Evolutionary conservation across 2,329 filamentous ascomycete genomes (phyloP).

Genomic region (Alternaria novae-zelandiae): DNA sequence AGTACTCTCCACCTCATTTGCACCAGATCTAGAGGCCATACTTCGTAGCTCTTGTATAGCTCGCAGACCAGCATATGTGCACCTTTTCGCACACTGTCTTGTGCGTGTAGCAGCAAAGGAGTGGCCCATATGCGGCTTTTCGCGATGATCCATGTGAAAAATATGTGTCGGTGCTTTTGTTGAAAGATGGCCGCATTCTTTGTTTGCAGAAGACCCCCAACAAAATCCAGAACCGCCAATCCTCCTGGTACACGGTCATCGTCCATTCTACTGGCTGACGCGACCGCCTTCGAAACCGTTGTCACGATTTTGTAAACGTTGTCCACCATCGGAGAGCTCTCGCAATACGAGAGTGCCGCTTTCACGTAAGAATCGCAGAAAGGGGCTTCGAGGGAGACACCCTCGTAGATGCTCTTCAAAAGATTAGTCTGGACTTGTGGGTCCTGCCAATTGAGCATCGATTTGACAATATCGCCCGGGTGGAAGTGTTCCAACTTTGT

Average conservation of each 20-base stretch:
- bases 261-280: slow-evolving; percentile 9
- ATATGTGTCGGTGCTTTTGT: slow-evolving; percentile 23
- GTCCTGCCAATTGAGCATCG: slow-evolving; percentile 34
- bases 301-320: slow-evolving; percentile 28
- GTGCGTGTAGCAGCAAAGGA: slow-evolving; percentile 37
- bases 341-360: slow-evolving; percentile 41
- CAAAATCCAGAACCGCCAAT: slow-evolving; percentile 35
- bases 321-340: slow-evolving; percentile 21
- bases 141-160: slow-evolving; percentile 30
- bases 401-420: slow-evolving; percentile 37
- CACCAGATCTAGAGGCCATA: slow-evolving; percentile 18
- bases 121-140: slow-evolving; percentile 24
- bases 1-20: slow-evolving; percentile 28
- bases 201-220: slow-evolving; percentile 28
- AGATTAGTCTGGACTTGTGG: slow-evolving; percentile 21
- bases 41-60: slow-evolving; percentile 31
- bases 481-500: slow-evolving; percentile 39
- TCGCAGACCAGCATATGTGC: slow-evolving; percentile 27
- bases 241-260: slow-evolving; percentile 30
- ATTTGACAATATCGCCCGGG: slow-evolving; percentile 44
- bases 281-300: slow-evolving; percentile 26
- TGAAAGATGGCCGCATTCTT: slow-evolving; percentile 31
- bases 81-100: slow-evolving; percentile 37
- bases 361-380: slow-evolving; percentile 41
- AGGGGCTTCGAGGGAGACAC: slow-evolving; percentile 32